phyloP scores from a whole-genome alignment of 2,329 filamentous ascomycete species.

The Xylaria sp. region DNA sequence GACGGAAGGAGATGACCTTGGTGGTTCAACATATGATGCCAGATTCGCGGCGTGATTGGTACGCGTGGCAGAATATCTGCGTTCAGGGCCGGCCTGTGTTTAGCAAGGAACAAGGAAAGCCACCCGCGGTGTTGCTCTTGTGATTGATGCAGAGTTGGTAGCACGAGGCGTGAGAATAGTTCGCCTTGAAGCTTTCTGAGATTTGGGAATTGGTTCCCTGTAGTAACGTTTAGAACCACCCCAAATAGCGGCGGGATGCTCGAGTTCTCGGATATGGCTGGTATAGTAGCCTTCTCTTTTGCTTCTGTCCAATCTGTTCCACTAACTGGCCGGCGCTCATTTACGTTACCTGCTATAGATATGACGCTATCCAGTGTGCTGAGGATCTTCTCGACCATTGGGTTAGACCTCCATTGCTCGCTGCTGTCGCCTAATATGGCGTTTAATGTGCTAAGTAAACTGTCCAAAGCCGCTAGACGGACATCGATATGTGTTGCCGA shows the following conservation, averaged over 20 bases:
- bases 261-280: background rate
- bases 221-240: conserved; percentile 1
- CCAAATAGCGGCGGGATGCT: conserved; percentile 26
- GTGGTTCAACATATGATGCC: conserved; percentile 10
- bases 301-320: conserved; percentile 29
- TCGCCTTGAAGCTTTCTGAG: conserved; percentile 19
- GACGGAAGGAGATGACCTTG: conserved; percentile 23
- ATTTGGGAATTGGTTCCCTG: conserved; percentile 1
- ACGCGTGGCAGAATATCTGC: conserved; percentile 19
- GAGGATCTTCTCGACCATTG: conserved; percentile 30
- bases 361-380: conserved; percentile 23
- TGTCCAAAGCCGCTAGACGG: conserved; percentile 30
- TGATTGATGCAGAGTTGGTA: conserved; percentile 28
- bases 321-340: conserved; percentile 29
- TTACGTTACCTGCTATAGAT: conserved; percentile 30
- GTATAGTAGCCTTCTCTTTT: conserved; percentile 13
- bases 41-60: conserved; percentile 28
- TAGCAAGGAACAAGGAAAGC: conserved; percentile 33
- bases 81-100: conserved; percentile 13
- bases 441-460: conserved; percentile 27
- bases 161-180: conserved; percentile 29
- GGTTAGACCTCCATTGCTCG: conserved; percentile 25
- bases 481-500: conserved; percentile 30
- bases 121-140: conserved; percentile 29
- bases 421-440: conserved; percentile 5